Conservation (phyloP, 1,139 yeast genomes). For the Meyerozyma guilliermondii region DNA sequence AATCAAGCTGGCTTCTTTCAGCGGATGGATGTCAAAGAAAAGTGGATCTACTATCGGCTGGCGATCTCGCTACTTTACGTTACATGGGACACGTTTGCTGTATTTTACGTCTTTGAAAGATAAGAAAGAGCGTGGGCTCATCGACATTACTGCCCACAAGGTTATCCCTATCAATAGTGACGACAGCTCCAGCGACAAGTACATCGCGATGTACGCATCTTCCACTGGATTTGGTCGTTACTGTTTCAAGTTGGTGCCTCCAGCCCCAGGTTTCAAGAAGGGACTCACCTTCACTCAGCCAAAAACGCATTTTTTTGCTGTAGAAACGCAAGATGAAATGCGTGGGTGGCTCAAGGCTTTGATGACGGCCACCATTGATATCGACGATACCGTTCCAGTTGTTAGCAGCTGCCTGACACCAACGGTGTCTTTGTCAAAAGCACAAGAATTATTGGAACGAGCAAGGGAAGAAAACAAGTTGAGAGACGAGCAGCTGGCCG, state of each 20-base stretch:
- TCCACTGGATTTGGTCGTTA: conserved; percentile 89
- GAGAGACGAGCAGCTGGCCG: conserved; percentile 49
- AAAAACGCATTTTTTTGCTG: conserved; percentile 92
- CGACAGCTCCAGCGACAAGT: conserved; percentile 65
- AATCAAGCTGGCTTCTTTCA: conserved; percentile 64
- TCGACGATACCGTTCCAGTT: conserved; percentile 89
- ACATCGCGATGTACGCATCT: conserved; percentile 84
- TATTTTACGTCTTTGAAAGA: conserved; percentile 82
- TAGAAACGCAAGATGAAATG: conserved; percentile 87
- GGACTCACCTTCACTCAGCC: conserved; percentile 97
- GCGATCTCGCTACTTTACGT: conserved; percentile 84
- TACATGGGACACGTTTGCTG: conserved; percentile 90
- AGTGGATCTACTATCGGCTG: conserved; percentile 82
- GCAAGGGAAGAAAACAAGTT: conserved; percentile 69
- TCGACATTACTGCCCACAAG: conserved; percentile 92
- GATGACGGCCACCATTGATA: conserved; percentile 92
- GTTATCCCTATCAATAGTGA: conserved; percentile 58
- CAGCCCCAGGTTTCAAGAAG: conserved; percentile 94
- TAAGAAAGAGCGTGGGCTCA: conserved; percentile 81
- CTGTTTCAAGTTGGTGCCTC: conserved; percentile 91
- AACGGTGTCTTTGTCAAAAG: conserved; percentile 79
- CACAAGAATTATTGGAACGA: conserved; percentile 79
- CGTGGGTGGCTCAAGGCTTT: conserved; percentile 92
- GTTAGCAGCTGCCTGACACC: conserved; percentile 95
- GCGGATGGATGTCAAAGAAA: conserved; percentile 96